Evolutionary conservation across 2,329 filamentous ascomycete species (phyloP), one percentile per base, ranked within the genome.

Genomic region (Trichoderma lentiforme): DNA sequence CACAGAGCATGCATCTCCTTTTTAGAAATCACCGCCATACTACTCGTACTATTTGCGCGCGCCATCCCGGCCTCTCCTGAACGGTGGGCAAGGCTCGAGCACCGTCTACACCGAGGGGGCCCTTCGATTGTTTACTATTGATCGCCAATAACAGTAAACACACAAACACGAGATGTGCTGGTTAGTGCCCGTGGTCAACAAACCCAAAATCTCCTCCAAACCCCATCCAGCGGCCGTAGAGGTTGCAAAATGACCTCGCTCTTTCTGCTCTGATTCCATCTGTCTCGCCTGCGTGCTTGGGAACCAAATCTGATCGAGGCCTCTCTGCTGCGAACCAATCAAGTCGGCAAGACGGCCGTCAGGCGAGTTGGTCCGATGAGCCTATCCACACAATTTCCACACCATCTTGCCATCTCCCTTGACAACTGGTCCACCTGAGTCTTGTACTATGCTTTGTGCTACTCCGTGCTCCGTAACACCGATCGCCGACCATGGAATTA

Each of bases 391-490:
- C 58, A 62, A 36, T 62, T 62, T 62, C 58, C 32, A 62, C 58
- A 62, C 34, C 21, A 47, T 36, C 61, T 53, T 53, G 47, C 24
- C 43, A 65, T 65, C 62, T 43, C 62, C 62, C 60, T 62, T 60
- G 57, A 60, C 57, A 60, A 60, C 30, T 34, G 57, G 57, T 60
- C 57, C 57, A 60, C 57, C 8, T 32, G n/a, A 34, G 30, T 32
- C 57, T 36, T 36, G 34, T 36, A 6, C 34, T 36, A 36, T 36
- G 34, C 34, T 24, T n/a, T 60, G 57, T 60, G 63, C 30, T 21
- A 62, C 60, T 47, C 28, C 47, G 63, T 72, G 56, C 6, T 63
- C 57, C 67, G 57, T 70, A 70, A 30, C 56, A 62, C 67, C 39
- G 56, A 69, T 69, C 36, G 65, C 65, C 56, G 56, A 60, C 39